Conservation (phyloP, 2,329 filamentous ascomycete species). For the Penicillium sp. region DNA sequence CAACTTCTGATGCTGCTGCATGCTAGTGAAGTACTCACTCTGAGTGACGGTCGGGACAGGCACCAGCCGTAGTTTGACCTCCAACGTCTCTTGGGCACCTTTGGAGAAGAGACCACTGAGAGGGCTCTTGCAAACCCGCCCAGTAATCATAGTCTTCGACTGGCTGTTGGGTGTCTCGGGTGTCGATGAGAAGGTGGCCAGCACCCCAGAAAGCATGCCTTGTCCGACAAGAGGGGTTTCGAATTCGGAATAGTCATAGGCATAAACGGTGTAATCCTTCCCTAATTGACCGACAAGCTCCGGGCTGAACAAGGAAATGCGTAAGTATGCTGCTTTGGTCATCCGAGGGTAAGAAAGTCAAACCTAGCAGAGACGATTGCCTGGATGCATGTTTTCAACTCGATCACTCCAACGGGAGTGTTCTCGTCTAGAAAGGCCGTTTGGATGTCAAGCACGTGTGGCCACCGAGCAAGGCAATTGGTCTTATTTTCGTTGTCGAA, state of each 20-base stretch:
- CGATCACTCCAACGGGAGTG: conserved; percentile 79
- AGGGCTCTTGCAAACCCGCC: conserved; percentile 82
- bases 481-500: conserved; percentile 87
- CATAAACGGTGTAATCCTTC: conserved; percentile 93
- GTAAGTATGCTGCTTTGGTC: conserved; percentile 7
- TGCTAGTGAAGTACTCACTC: conserved; percentile 59
- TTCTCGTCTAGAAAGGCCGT: conserved; percentile 77
- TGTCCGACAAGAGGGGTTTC: conserved; percentile 92
- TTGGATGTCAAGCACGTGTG: conserved; percentile 74
- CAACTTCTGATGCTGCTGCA: conserved; percentile 59
- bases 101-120: conserved; percentile 76
- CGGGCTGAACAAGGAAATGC: conserved; percentile 57
- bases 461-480: conserved; percentile 83
- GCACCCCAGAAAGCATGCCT: conserved; percentile 84
- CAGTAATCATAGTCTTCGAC: conserved; percentile 71
- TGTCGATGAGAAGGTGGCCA: conserved; percentile 60
- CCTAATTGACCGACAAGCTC: conserved; percentile 73
- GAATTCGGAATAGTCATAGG: conserved; percentile 92
- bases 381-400: conserved; percentile 81
- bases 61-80: conserved; percentile 86
- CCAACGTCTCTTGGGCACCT: conserved; percentile 77
- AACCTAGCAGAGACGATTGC: conserved; percentile 67
- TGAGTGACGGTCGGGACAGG: conserved; percentile 66
- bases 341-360: conserved; percentile 20
- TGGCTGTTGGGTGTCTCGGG: conserved; percentile 50